Percentiles rank a stretch among this genome's conserved stretches.
Evolutionary conservation across 2,329 filamentous ascomycete genomes (phyloP).

Genomic region (Ceratocystis diversiconidia): DNA sequence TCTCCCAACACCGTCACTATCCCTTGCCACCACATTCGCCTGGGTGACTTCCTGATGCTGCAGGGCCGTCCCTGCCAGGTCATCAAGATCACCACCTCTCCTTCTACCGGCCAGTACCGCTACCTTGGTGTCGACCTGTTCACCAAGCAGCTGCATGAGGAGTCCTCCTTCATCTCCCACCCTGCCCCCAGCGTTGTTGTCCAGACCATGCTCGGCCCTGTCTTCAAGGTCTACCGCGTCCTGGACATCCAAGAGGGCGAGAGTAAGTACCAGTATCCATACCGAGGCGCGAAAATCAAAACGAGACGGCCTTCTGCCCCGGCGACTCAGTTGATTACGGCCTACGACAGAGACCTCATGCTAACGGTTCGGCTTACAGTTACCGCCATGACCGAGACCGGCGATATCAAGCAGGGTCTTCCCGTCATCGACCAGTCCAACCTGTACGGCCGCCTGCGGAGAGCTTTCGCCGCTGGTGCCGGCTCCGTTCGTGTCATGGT

Average conservation of each 20-base stretch:
- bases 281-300: slow-evolving; percentile 6
- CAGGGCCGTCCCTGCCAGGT: slow-evolving; percentile 99
- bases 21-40: slow-evolving; percentile 98
- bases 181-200: slow-evolving; percentile 91
- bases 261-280: slow-evolving; percentile 20
- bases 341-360: slow-evolving; percentile 15
- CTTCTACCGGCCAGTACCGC: slow-evolving; percentile 96
- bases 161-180: slow-evolving; percentile 96
- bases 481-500: slow-evolving; percentile 91
- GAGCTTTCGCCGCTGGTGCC: slow-evolving; percentile 79
- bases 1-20: slow-evolving; percentile 82
- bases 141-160: slow-evolving; percentile 98
- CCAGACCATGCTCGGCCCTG: slow-evolving; percentile 97
- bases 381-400: slow-evolving; percentile 97
- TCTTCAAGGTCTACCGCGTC: slow-evolving; percentile 99
- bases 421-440: slow-evolving; percentile 90
- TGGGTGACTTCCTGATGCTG: slow-evolving; percentile 96
- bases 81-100: slow-evolving; percentile 97
- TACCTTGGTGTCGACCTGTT: slow-evolving; percentile 99
- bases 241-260: slow-evolving; percentile 82
- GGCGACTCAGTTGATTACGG: background rate
- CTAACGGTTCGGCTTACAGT: slow-evolving; percentile 30
- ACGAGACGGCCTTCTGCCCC: background rate
- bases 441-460: slow-evolving; percentile 65
- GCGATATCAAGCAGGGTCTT: slow-evolving; percentile 93